These are phyloP conservation scores for Eragrostis nindensis DNA, from an alignment of 176 grass and related monocot genomes.

Conservation along the genomic window DNA sequence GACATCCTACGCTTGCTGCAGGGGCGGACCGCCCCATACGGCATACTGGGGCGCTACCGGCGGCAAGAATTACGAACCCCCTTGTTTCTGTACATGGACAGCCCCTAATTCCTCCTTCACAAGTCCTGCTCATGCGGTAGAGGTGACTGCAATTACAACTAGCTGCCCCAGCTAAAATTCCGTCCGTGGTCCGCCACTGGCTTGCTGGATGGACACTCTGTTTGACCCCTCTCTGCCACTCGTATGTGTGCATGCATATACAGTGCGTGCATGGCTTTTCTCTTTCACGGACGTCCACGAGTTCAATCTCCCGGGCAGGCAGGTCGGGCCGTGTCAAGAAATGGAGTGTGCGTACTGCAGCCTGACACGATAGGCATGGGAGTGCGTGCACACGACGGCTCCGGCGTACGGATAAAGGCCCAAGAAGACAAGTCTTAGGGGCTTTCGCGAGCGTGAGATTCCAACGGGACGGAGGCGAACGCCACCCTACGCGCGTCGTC, in stretches of 20 bases:
- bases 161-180: too few relatives aligned
- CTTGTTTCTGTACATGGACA: too few relatives aligned
- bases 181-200: too few relatives aligned
- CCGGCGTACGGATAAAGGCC: neutral
- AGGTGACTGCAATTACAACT: too few relatives aligned
- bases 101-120: too few relatives aligned
- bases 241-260: neutral
- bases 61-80: too few relatives aligned
- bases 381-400: neutral
- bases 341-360: neutral
- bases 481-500: neutral
- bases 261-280: neutral
- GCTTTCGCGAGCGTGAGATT: neutral
- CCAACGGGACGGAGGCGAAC: neutral
- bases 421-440: neutral
- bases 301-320: neutral
- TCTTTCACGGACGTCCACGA: neutral
- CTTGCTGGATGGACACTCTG: neutral
- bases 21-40: too few relatives aligned
- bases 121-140: too few relatives aligned
- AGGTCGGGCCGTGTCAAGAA: neutral
- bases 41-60: too few relatives aligned
- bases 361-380: neutral
- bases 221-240: neutral
- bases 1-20: neutral